Percentiles rank a stretch among this genome's conserved stretches.
Conservation (phyloP, 2,329 filamentous ascomycete genomes). For the Penicillium thymicola region DNA sequence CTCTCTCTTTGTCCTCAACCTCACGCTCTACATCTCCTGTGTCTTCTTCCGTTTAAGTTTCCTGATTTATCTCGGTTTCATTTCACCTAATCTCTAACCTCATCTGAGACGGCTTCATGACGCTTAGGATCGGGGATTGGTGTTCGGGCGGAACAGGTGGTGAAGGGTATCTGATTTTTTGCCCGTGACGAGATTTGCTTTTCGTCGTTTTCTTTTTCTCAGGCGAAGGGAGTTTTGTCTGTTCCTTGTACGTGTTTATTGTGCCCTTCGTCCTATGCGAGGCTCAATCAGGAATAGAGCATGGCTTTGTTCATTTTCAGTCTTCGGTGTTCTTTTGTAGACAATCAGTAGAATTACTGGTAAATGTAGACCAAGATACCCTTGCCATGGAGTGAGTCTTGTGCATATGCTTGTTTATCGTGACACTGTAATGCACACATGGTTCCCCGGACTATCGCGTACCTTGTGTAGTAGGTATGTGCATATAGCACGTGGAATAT, state of each 20-base stretch:
- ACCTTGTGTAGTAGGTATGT: not conserved
- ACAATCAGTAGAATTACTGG: not conserved
- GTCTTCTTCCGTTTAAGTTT: slow-evolving; percentile 23
- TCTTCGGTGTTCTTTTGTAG: not conserved
- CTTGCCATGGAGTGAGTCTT: not conserved
- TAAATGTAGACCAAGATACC: not conserved
- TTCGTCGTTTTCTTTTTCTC: slow-evolving; percentile 14
- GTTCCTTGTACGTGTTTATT: slow-evolving; percentile 31
- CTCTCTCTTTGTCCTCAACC: slow-evolving; percentile 20
- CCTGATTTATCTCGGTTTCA: slow-evolving; percentile 25
- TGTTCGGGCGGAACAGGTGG: slow-evolving; percentile 31
- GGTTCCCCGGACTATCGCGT: not conserved
- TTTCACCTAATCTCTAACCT: slow-evolving; percentile 28
- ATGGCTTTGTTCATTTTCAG: slow-evolving; percentile 19
- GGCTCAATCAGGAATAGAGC: slow-evolving; percentile 19
- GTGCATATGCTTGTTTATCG: not conserved
- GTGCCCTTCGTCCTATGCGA: slow-evolving; percentile 19
- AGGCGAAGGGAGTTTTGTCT: slow-evolving; percentile 31
- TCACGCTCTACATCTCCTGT: slow-evolving; percentile 33
- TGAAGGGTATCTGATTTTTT: slow-evolving; percentile 18
- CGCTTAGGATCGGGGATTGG: slow-evolving; percentile 23
- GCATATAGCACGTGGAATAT: not conserved
- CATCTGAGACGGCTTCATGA: slow-evolving; percentile 23
- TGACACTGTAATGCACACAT: not conserved
- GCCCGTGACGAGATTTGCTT: slow-evolving; percentile 25